These are phyloP conservation scores for Xylaria cubensis DNA, from an alignment of 495 filamentous ascomycete genomes.

Conservation along the genomic window DNA sequence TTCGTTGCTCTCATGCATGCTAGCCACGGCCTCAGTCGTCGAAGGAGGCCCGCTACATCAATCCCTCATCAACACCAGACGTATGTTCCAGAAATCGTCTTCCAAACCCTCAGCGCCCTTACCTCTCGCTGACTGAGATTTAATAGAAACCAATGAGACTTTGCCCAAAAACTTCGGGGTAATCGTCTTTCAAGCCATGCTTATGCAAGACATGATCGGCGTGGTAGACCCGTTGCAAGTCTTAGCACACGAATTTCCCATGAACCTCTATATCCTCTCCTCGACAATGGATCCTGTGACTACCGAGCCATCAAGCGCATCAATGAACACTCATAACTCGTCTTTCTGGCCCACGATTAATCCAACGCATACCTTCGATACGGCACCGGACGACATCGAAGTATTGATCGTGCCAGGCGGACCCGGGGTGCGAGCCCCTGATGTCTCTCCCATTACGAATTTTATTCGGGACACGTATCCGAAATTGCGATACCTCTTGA, in stretches of 20 bases:
- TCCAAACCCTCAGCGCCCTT: not conserved
- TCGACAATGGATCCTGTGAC: slow-evolving; percentile 57
- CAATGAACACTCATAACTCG: slow-evolving; percentile 5
- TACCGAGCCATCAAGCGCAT: slow-evolving; percentile 36
- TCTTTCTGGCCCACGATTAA: slow-evolving; percentile 42
- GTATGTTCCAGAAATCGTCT: not conserved
- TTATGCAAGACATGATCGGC: slow-evolving; percentile 17
- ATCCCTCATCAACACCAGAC: not conserved
- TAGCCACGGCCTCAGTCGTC: not conserved
- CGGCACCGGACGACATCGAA: slow-evolving; percentile 57
- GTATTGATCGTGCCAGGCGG: slow-evolving; percentile 74
- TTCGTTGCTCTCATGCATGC: not conserved
- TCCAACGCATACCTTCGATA: slow-evolving; percentile 67
- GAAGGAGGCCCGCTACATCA: not conserved
- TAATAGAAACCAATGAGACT: slow-evolving; percentile 6
- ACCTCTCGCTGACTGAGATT: not conserved
- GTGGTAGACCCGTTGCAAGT: slow-evolving; percentile 3
- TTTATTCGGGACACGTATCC: slow-evolving; percentile 55
- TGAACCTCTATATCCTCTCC: slow-evolving; percentile 48
- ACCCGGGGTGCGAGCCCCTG: slow-evolving; percentile 52
- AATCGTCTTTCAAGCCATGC: not conserved
- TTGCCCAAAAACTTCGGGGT: slow-evolving; percentile 12
- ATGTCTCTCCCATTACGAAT: slow-evolving; percentile 46
- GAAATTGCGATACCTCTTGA: slow-evolving; percentile 59
- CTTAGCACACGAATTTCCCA: not conserved